Conservation (phyloP, 2,329 filamentous ascomycete genomes). For the Ascochyta viciae-villosae region DNA sequence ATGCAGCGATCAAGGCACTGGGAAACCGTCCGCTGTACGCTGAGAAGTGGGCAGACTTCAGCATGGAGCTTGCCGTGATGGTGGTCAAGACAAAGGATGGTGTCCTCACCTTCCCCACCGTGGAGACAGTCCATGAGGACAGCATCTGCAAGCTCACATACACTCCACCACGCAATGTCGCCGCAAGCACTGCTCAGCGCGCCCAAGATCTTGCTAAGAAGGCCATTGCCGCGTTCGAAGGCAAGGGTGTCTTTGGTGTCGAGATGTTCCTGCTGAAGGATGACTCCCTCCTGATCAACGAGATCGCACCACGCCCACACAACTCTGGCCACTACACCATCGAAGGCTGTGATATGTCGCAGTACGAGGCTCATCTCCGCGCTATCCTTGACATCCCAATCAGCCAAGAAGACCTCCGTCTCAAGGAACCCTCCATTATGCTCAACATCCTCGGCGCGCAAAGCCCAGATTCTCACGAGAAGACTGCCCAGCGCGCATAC, state of each 20-base stretch:
- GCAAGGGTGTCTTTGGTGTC: slow-evolving; percentile 92
- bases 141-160: slow-evolving; percentile 94
- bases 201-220: slow-evolving; percentile 80
- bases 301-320: slow-evolving; percentile 83
- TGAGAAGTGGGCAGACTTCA: slow-evolving; percentile 87
- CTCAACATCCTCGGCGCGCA: slow-evolving; percentile 79
- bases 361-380: slow-evolving; percentile 89
- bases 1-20: slow-evolving; percentile 72
- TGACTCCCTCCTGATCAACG: slow-evolving; percentile 77
- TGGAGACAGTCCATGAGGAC: slow-evolving; percentile 95
- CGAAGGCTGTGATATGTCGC: slow-evolving; percentile 86
- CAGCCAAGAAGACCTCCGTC: slow-evolving; percentile 59
- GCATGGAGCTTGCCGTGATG: slow-evolving; percentile 90
- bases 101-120: slow-evolving; percentile 80
- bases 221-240: slow-evolving; percentile 80
- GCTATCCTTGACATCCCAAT: slow-evolving; percentile 77
- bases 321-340: slow-evolving; percentile 97
- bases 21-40: slow-evolving; percentile 76
- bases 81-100: slow-evolving; percentile 85
- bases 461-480: slow-evolving; percentile 68
- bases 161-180: slow-evolving; percentile 77
- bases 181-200: slow-evolving; percentile 64
- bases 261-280: slow-evolving; percentile 90
- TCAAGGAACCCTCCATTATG: slow-evolving; percentile 72
- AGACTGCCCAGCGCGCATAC: slow-evolving; percentile 64